Evolutionary conservation across 306 rosid species (phyloP), one percentile per base, ranked within the genome.

Genomic region (Quercus wislizeni): DNA sequence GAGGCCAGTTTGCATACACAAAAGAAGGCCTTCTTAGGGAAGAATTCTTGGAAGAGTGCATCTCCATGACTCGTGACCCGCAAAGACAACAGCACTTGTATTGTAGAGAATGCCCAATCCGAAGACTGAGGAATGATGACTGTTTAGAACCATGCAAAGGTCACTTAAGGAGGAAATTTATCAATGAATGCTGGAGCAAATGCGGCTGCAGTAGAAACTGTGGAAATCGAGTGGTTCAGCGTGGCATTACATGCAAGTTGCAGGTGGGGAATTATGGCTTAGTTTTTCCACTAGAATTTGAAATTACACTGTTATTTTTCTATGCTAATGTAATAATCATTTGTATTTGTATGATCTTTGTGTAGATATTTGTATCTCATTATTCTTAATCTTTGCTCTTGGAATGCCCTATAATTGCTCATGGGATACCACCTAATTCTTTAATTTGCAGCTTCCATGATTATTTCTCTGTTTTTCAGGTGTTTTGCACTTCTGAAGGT

Each of bases 181-280:
- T 95, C 51, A 93, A 93, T 74, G 99, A 95, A 82, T 95, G 99
- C 81, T 95, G 99, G 99, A 81, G 87, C 73, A 95, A 90, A 84
- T 95, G 99, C 78, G 97, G 98, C 83, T 95, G 99, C 81, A 86
- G 69, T 71, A 90, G 80, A 74, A 89, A 86, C 27, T 95, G 99
- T 79, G 98, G 98, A 57, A 95, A 95, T 90, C 86, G 99, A 75
- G 87, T 93, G 80, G 96, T 95, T 78, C 99, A 95, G 84, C 93
- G 89, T 77, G 98, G 99, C 85, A 87, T 93, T 82, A 85, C 90
- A 74, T 84, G 81, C 89, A 95, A 87, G 61, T 85, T 95, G 91
- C 93, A 93, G 99, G 99, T 95, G 79, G 69, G 55, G 56, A 57
- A 57, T 78, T 81, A 51, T 31, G 33, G 49, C 56, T 68, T 74